Base-by-base conservation (phyloP, 2,329 filamentous ascomycete genomes). In the Akanthomyces uredinophilus region DNA sequence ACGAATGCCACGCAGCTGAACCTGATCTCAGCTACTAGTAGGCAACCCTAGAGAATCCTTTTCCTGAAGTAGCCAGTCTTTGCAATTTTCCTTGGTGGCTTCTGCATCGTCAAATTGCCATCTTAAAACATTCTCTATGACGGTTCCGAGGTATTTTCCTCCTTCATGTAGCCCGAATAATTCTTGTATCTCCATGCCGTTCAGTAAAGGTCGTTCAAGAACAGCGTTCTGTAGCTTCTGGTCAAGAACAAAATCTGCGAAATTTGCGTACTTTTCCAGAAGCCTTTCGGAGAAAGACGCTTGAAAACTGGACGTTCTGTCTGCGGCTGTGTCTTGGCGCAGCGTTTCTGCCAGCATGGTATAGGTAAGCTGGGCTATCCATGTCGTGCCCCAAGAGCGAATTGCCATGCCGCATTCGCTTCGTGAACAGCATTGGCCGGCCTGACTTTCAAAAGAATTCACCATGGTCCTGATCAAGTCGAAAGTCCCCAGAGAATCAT, bases 51-150 rank as follows among this genome's bases (percentile, higher is more conserved):
- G 32, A 35, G 11, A 5, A 35, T 35, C 1, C 16, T 22, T 24
- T 24, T 55, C 24, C 14, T 29, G 13, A 13, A 57, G n/a, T 16
- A 67, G 62, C 66, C 66, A 67, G 20, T 22, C n/a, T 35, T 61
- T 62, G 1, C 63, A 64, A 29, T 63, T 61, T 16, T 65, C 64
- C 7, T 49, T 46, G 5, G 54, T 63, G 11, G 43, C 47, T 14
- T 61, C 57, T 8, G 18, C 50, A 24, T 66, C 53, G 35, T 66
- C 64, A 50, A 67, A 62, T 20, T 67, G 64, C 65, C 65, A 66
- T n/a, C 41, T 59, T 5, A 66, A 13, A 1, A 66, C 51, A 10
- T 35, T 52, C 14, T 66, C 60, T 1, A 64, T 27, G 14, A 62
- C 62, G 4, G 1, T 57, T 35, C 63, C 61, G n/a, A 66, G 16